These are phyloP conservation scores for Talaromyces sp. DNA, from an alignment of 2,329 filamentous ascomycete genomes.

Conservation along the genomic window DNA sequence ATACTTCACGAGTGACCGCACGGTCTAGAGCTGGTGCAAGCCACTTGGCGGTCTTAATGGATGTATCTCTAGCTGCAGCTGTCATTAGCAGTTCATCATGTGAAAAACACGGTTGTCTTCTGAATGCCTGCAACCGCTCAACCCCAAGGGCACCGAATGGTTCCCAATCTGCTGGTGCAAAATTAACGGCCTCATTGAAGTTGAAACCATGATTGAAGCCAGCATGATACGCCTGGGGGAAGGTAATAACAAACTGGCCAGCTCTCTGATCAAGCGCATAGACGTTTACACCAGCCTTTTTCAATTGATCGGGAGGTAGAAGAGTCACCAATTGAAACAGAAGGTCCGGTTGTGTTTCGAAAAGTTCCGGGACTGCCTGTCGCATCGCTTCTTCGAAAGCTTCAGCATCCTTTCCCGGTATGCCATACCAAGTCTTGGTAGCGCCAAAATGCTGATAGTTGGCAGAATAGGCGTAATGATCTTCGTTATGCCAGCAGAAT, in stretches of 20 bases:
- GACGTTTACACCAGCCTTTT: slow-evolving; percentile 87
- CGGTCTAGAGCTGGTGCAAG: slow-evolving; percentile 80
- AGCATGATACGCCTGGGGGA: slow-evolving; percentile 94
- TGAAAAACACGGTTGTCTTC: slow-evolving; percentile 92
- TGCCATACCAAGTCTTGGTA: slow-evolving; percentile 99
- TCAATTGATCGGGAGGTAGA: slow-evolving; percentile 85
- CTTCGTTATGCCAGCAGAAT: slow-evolving; percentile 99
- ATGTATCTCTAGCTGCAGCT: slow-evolving; percentile 73
- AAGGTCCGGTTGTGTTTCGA: slow-evolving; percentile 93
- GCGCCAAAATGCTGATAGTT: slow-evolving; percentile 98
- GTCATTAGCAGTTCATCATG: slow-evolving; percentile 94
- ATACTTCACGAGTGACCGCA: slow-evolving; percentile 69
- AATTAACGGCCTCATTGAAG: slow-evolving; percentile 98
- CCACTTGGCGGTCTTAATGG: slow-evolving; percentile 93
- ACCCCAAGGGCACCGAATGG: slow-evolving; percentile 84
- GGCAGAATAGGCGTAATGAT: slow-evolving; percentile 95
- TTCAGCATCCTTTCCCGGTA: slow-evolving; percentile 86
- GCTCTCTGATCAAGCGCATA: slow-evolving; percentile 95
- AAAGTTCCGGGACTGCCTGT: slow-evolving; percentile 90
- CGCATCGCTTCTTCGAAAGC: slow-evolving; percentile 96
- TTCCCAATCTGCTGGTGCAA: slow-evolving; percentile 93
- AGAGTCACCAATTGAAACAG: slow-evolving; percentile 97
- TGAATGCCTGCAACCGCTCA: slow-evolving; percentile 78
- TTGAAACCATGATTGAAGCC: slow-evolving; percentile 99
- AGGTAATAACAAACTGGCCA: slow-evolving; percentile 93